A percentile compares a stretch with the other conserved stretches of the same genome.
These are phyloP conservation scores for Bertia moriformis DNA, from an alignment of 2,329 filamentous ascomycete species.

Conservation along the genomic window DNA sequence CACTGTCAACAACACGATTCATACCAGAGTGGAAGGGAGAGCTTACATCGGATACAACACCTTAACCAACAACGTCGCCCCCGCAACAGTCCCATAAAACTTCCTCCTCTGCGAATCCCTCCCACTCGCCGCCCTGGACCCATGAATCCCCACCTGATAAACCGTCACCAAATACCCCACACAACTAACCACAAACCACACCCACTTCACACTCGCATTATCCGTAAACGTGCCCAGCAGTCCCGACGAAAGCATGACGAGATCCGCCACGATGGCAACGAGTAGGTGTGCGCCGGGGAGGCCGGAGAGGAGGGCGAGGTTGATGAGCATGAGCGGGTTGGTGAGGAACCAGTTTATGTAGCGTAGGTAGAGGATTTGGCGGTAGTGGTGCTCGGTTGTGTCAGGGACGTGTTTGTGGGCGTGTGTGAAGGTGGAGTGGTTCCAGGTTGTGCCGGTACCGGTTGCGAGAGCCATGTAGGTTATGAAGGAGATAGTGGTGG, in stretches of 20 bases:
- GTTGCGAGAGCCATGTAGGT: neutral
- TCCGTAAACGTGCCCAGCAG: neutral
- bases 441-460: neutral
- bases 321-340: neutral
- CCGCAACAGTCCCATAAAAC: neutral
- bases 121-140: neutral
- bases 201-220: neutral
- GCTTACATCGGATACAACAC: conserved; percentile 1
- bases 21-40: neutral
- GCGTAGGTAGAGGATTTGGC: neutral
- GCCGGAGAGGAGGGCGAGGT: neutral
- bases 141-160: neutral
- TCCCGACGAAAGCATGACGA: neutral
- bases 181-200: neutral
- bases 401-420: neutral
- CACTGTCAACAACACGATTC: neutral
- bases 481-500: neutral
- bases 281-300: conserved; percentile 1
- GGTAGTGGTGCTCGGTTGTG: neutral
- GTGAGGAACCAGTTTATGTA: neutral
- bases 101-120: neutral
- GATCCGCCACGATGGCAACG: neutral
- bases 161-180: neutral
- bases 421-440: neutral
- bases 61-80: neutral